Evolutionary conservation across 2,329 filamentous ascomycete species (phyloP).

Genomic region (Cryphonectria nitschkei): DNA sequence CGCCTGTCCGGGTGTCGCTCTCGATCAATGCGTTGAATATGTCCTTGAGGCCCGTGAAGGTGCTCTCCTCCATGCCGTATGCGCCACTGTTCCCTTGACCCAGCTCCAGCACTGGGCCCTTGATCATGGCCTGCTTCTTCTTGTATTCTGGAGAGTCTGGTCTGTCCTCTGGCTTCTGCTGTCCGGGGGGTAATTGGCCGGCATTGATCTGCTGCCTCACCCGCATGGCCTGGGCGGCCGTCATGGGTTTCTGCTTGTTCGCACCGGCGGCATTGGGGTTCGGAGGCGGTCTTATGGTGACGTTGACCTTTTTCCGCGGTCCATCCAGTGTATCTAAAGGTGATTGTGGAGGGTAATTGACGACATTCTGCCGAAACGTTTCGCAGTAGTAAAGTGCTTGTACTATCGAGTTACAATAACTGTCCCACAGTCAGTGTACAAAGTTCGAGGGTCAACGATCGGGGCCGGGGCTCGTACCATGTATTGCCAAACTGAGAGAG

Average conservation of each 20-base stretch:
- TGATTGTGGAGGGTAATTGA: slow-evolving; percentile 81
- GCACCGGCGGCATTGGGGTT: slow-evolving; percentile 49
- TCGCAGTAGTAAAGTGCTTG: slow-evolving; percentile 97
- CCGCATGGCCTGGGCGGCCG: slow-evolving; percentile 59
- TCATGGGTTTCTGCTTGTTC: slow-evolving; percentile 57
- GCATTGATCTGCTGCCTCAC: slow-evolving; percentile 58
- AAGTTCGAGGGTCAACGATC: slow-evolving; percentile 8
- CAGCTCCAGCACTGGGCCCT: slow-evolving; percentile 61
- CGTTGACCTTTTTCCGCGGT: slow-evolving; percentile 56
- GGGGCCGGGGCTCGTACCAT: slow-evolving; percentile 64
- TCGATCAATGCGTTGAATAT: slow-evolving; percentile 91
- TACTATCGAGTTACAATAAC: slow-evolving; percentile 98
- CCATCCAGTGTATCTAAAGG: slow-evolving; percentile 72
- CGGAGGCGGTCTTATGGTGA: slow-evolving; percentile 63
- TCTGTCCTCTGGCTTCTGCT: slow-evolving; percentile 79
- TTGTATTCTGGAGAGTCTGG: slow-evolving; percentile 96
- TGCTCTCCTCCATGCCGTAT: slow-evolving; percentile 92
- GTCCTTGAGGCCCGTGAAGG: slow-evolving; percentile 93
- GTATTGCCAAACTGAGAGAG: slow-evolving; percentile 88
- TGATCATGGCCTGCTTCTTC: slow-evolving; percentile 85
- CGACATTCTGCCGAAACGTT: slow-evolving; percentile 89
- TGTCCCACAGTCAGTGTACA: slow-evolving; percentile 44
- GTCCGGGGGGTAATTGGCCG: slow-evolving; percentile 58
- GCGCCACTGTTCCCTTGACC: slow-evolving; percentile 76
- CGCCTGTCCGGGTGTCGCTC: slow-evolving; percentile 80